These are phyloP conservation scores for Akanthomyces uredinophilus DNA, from an alignment of 2,329 filamentous ascomycete genomes.

Conservation along the genomic window DNA sequence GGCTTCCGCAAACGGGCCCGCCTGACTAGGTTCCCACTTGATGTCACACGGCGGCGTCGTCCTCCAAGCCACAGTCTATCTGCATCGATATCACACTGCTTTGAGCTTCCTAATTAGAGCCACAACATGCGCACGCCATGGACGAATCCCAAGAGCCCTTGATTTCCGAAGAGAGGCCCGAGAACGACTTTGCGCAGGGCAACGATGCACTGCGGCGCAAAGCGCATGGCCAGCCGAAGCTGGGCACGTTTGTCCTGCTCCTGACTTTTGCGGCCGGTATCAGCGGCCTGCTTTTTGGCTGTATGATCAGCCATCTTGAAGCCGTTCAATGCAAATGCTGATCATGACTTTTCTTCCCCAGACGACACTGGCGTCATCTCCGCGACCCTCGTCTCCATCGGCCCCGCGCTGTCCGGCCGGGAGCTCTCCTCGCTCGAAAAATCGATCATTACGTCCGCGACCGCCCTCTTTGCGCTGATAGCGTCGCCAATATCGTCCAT, in stretches of 20 bases:
- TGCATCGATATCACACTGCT: neutral
- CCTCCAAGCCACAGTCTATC: neutral
- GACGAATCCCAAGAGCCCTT: conserved; percentile 35
- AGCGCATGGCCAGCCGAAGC: conserved; percentile 22
- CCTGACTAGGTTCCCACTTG: neutral
- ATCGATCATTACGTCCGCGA: conserved; percentile 65
- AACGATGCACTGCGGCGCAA: conserved; percentile 28
- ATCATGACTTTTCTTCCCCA: conserved; percentile 21
- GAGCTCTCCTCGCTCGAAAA: conserved; percentile 59
- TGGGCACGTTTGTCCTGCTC: conserved; percentile 53
- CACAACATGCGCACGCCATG: conserved; percentile 22
- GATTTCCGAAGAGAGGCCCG: conserved; percentile 27
- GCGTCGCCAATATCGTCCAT: conserved; percentile 59
- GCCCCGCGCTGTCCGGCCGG: conserved; percentile 51
- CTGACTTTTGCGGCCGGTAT: conserved; percentile 62
- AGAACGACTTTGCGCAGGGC: conserved; percentile 25
- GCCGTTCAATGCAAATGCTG: neutral
- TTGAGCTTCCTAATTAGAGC: neutral
- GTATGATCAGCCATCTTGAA: conserved; percentile 35
- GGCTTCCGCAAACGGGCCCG: neutral
- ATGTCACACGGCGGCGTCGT: neutral
- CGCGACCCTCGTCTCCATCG: conserved; percentile 61
- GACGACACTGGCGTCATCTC: conserved; percentile 67
- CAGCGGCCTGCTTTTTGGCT: conserved; percentile 63
- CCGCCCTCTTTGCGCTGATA: conserved; percentile 60